Percentiles rank a stretch among this genome's conserved stretches.
Evolutionary conservation across 1,284 basidiomycete species (phyloP).

Genomic region (Peniophora sp.): DNA sequence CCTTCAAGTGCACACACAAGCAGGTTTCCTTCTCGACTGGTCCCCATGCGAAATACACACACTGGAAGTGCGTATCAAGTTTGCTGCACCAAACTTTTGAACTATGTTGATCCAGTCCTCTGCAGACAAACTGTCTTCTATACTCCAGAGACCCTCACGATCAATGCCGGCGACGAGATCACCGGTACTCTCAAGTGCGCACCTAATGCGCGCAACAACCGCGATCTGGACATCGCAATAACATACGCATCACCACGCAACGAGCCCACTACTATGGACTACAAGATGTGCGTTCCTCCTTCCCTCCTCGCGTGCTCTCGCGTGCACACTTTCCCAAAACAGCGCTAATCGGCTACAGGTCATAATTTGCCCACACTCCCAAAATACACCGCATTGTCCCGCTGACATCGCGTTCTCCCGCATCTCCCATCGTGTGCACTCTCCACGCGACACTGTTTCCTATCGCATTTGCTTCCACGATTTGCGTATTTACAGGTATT

Average conservation of each 20-base stretch:
- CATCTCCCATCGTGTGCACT: too few species aligned
- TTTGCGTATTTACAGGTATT: constrained; percentile 5
- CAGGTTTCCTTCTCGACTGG: constrained; percentile 93
- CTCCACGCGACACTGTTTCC: not conserved
- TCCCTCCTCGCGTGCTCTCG: not conserved
- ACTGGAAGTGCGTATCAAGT: constrained; percentile 78
- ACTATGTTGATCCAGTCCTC: constrained; percentile 1
- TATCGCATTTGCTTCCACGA: constrained; percentile 4
- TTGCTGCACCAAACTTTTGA: not conserved
- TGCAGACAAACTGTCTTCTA: constrained; percentile 93
- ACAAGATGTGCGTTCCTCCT: constrained; percentile 68
- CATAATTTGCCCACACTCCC: constrained; percentile 29
- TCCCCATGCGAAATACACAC: constrained; percentile 93
- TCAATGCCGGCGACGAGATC: constrained; percentile 66
- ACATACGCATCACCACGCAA: constrained; percentile 45
- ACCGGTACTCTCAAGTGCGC: constrained; percentile 67
- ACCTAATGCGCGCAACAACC: constrained; percentile 86
- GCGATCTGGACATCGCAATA: constrained; percentile 87
- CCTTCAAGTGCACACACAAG: constrained; percentile 95
- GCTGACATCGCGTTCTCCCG: too few species aligned
- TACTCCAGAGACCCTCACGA: constrained; percentile 69
- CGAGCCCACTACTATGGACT: constrained; percentile 39
- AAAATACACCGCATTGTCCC: not conserved
- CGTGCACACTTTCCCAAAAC: constrained; percentile 16
- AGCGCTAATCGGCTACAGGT: constrained; percentile 69